These are phyloP conservation scores for Lathyrus aphaca DNA, from an alignment of 306 rosid genomes.

Conservation along the genomic window DNA sequence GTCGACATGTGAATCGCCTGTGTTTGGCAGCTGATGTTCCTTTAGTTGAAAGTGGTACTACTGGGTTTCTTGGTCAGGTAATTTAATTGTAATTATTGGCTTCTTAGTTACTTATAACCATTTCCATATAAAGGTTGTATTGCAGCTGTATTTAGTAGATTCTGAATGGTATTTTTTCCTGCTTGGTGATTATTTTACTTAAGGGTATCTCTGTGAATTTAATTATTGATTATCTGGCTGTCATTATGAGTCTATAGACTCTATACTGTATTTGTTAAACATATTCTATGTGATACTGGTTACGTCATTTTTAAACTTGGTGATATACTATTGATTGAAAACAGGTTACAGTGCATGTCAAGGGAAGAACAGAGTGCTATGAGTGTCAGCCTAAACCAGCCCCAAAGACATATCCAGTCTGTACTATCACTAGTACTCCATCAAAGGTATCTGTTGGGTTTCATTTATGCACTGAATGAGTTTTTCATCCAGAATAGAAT, in stretches of 20 bases:
- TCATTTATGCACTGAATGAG: neutral
- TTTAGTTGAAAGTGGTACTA: slow-evolving; percentile 97
- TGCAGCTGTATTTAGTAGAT: slow-evolving; percentile 2
- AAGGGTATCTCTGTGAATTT: neutral
- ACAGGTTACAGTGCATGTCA: slow-evolving; percentile 95
- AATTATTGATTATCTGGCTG: slow-evolving; percentile 6
- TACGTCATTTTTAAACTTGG: slow-evolving; percentile 18
- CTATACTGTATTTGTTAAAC: neutral
- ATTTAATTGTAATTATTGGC: slow-evolving; percentile 36
- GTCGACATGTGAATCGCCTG: slow-evolving; percentile 94
- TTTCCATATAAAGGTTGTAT: slow-evolving; percentile 4
- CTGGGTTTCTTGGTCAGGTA: slow-evolving; percentile 99
- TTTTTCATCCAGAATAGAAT: neutral
- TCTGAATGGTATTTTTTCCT: slow-evolving; percentile 4
- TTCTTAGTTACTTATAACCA: slow-evolving; percentile 1
- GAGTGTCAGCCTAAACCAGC: slow-evolving; percentile 99
- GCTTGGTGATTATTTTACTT: slow-evolving; percentile 13
- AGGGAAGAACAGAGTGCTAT: slow-evolving; percentile 96
- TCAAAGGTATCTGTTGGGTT: slow-evolving; percentile 70
- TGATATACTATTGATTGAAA: slow-evolving; percentile 42
- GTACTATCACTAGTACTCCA: slow-evolving; percentile 97
- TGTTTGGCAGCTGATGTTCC: slow-evolving; percentile 97
- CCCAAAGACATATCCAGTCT: slow-evolving; percentile 97
- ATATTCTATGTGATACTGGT: slow-evolving; percentile 4
- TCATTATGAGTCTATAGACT: neutral